phyloP scores from a whole-genome alignment of 139 green algal genomes.

The Pleodorina starrii region DNA sequence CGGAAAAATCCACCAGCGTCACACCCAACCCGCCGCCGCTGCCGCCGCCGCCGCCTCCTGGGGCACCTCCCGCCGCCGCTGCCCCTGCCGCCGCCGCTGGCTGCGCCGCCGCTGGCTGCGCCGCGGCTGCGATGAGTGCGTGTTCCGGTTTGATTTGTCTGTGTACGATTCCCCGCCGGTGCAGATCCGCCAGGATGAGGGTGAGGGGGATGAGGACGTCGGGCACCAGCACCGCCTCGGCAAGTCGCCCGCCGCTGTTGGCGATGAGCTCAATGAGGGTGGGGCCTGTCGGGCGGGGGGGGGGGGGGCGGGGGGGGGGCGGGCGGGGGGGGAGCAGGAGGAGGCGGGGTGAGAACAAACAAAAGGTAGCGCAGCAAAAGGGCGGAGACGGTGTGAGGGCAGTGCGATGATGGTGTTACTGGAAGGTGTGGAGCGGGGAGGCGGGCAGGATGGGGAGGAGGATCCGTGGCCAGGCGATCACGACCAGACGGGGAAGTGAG shows the following conservation, averaged over 20 bases:
- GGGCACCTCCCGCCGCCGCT: too few relatives aligned
- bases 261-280: constrained; percentile 68
- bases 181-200: constrained; percentile 55
- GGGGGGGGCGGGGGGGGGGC: neutral
- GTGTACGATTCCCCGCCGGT: constrained; percentile 66
- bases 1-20: constrained; percentile 66
- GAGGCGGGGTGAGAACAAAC: neutral
- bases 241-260: constrained; percentile 59
- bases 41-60: too few relatives aligned
- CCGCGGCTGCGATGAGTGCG: too few relatives aligned
- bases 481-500: too few relatives aligned
- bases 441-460: too few relatives aligned
- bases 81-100: too few relatives aligned
- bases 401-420: too few relatives aligned
- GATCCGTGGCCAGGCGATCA: too few relatives aligned
- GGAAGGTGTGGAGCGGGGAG: too few relatives aligned
- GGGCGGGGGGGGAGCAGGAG: neutral
- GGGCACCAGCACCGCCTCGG: constrained; percentile 51
- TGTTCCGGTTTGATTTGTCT: constrained; percentile 78
- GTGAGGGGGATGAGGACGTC: constrained; percentile 64
- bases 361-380: too few relatives aligned
- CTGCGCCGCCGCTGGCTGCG: too few relatives aligned
- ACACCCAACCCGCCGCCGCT: constrained; percentile 37
- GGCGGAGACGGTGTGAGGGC: too few relatives aligned
- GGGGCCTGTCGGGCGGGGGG: constrained; percentile 25